phyloP scores from a whole-genome alignment of 163 green algal species.

The Scenedesmus sp. region DNA sequence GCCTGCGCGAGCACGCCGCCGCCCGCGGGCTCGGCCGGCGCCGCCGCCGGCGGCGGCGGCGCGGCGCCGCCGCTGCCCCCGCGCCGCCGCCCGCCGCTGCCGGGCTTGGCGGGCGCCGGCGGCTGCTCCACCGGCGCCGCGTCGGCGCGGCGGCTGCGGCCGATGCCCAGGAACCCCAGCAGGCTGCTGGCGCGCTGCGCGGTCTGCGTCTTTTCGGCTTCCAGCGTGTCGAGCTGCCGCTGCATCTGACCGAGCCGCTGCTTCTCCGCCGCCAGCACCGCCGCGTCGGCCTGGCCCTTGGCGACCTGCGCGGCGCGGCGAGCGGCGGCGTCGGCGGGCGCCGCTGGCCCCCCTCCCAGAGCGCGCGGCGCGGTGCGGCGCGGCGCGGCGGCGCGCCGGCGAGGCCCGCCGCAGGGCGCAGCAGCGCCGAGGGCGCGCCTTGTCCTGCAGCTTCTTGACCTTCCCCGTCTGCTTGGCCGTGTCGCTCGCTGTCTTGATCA shows the following conservation, averaged over 20 bases:
- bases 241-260: slow-evolving; percentile 36
- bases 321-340: neutral
- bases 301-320: slow-evolving; percentile 15
- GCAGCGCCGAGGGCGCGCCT: no score
- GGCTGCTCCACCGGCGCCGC: slow-evolving; percentile 1
- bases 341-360: no score
- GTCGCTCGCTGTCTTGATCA: slow-evolving; percentile 46
- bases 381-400: neutral
- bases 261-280: slow-evolving; percentile 13
- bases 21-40: neutral
- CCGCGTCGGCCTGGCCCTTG: slow-evolving; percentile 35
- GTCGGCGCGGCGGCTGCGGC: neutral
- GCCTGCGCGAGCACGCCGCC: slow-evolving; percentile 19
- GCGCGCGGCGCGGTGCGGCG: no score
- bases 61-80: neutral
- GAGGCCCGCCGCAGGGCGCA: neutral
- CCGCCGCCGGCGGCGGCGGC: neutral
- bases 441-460: slow-evolving; percentile 51
- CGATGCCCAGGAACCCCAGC: slow-evolving; percentile 39
- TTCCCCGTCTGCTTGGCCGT: slow-evolving; percentile 51
- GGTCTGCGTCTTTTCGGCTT: slow-evolving; percentile 29
- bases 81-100: no score
- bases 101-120: neutral
- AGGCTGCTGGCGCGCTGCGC: slow-evolving; percentile 23
- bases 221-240: slow-evolving; percentile 41